These are phyloP conservation scores for Jackrogersella multiformis DNA, from an alignment of 495 filamentous ascomycete species.

Conservation along the genomic window DNA sequence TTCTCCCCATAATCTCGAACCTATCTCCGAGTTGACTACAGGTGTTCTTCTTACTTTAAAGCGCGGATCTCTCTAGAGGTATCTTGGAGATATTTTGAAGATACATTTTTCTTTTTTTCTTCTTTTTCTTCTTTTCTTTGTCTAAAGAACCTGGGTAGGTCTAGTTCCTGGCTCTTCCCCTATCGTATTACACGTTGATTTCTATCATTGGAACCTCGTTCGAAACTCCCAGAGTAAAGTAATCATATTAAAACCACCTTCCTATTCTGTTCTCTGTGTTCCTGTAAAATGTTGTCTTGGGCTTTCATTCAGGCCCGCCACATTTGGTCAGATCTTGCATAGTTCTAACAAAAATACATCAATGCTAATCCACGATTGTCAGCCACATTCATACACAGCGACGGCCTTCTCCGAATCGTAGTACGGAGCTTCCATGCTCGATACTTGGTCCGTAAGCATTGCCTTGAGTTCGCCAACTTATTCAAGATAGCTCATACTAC, in stretches of 20 bases:
- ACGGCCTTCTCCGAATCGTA: conserved; percentile 4
- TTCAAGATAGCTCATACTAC: not conserved
- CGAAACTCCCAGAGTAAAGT: not conserved
- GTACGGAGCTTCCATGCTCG: not conserved
- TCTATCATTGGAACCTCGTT: not conserved
- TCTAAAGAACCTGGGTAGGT: not conserved
- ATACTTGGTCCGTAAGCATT: not conserved
- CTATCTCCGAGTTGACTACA: not conserved
- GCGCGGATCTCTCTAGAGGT: not conserved
- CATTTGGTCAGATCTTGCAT: conserved; percentile 19
- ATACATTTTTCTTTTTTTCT: no score
- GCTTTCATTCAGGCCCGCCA: conserved; percentile 19
- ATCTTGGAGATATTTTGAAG: not conserved
- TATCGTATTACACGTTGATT: not conserved
- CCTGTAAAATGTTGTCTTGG: conserved; percentile 12
- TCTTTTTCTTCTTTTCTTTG: no score
- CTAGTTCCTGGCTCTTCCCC: not conserved
- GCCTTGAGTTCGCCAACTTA: conserved; percentile 6
- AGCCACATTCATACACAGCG: conserved; percentile 12
- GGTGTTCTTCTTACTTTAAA: not conserved
- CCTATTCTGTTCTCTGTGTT: conserved; percentile 13
- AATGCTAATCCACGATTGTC: conserved; percentile 10
- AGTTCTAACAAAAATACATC: conserved; percentile 11
- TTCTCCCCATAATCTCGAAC: not conserved
- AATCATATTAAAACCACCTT: conserved; percentile 8